A percentile compares a stretch with the other conserved stretches of the same genome.
phyloP scores from a whole-genome alignment of 257 asterid species.

The Gentiana straminea region DNA sequence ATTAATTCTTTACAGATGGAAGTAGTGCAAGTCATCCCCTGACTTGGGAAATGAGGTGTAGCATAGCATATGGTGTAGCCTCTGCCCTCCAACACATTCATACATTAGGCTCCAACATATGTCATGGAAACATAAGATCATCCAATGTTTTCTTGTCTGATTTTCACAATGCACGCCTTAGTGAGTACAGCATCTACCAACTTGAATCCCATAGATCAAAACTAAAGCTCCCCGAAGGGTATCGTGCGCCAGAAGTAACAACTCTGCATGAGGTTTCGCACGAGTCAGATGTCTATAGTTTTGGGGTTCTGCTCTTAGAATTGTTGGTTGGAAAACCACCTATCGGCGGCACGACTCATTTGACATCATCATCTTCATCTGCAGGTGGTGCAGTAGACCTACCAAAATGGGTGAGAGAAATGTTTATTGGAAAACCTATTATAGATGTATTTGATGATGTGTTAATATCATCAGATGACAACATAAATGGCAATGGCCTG shows the following conservation, averaged over 20 bases:
- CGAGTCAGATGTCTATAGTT: constrained; percentile 20
- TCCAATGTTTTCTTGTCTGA: constrained; percentile 20
- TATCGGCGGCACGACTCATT: not conserved
- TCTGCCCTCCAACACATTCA: constrained; percentile 17
- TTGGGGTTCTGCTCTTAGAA: constrained; percentile 29
- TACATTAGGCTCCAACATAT: constrained; percentile 11
- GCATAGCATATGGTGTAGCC: constrained; percentile 22
- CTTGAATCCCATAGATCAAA: not conserved
- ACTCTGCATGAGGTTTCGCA: constrained; percentile 12
- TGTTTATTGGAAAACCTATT: constrained; percentile 19
- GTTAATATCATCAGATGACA: not conserved
- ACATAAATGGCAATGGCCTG: not conserved
- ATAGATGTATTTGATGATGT: constrained; percentile 18
- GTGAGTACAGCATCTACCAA: constrained; percentile 15
- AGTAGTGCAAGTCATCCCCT: constrained; percentile 10
- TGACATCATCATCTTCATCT: not conserved
- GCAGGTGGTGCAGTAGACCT: constrained; percentile 10
- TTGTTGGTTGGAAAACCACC: constrained; percentile 22
- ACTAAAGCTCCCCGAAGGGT: constrained; percentile 7
- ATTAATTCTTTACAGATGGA: not conserved
- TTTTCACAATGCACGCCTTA: constrained; percentile 9
- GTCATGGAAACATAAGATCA: constrained; percentile 27
- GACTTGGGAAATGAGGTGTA: constrained; percentile 20
- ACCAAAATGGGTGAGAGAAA: constrained; percentile 18
- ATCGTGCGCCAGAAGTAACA: constrained; percentile 21